These are phyloP conservation scores for Herpetomonas muscarum DNA, from an alignment of 208 protist species.

Conservation along the genomic window DNA sequence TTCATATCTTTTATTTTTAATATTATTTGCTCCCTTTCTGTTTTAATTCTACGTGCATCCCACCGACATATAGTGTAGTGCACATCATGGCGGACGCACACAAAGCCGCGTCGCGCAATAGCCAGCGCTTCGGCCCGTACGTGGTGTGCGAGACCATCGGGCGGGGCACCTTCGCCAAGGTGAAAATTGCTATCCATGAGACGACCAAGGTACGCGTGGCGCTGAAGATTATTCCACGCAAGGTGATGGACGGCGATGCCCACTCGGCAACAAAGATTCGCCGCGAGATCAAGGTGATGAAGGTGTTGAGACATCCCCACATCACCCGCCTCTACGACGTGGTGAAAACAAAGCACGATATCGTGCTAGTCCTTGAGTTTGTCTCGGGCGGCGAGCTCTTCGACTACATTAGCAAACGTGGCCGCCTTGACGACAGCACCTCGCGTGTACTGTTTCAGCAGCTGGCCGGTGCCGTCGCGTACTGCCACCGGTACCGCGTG, in stretches of 20 bases:
- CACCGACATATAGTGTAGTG: too few species aligned
- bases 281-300: conserved; percentile 97
- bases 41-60: not conserved
- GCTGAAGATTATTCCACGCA: conserved; percentile 76
- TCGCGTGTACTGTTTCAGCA: conserved; percentile 96
- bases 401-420: conserved; percentile 96
- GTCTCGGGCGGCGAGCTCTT: conserved; percentile 97
- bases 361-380: conserved; percentile 98
- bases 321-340: conserved; percentile 97
- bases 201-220: conserved; percentile 83
- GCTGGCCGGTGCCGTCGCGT: conserved; percentile 96
- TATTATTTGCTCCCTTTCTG: not conserved
- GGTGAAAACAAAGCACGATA: conserved; percentile 95
- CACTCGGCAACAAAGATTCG: conserved; percentile 87
- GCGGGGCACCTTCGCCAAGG: conserved; percentile 80
- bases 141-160: conserved; percentile 76
- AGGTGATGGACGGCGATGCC: conserved; percentile 61
- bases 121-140: conserved; percentile 83
- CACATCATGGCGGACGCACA: conserved; percentile 16
- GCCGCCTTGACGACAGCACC: conserved; percentile 87
- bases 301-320: conserved; percentile 97
- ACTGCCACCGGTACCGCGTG: conserved; percentile 94
- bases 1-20: conserved; percentile 7
- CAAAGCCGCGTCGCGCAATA: conserved; percentile 1
- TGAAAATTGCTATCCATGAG: conserved; percentile 94